Evolutionary conservation across 352 stramenopile genomes (phyloP).

Genomic region (Phytophthora parvispora): DNA sequence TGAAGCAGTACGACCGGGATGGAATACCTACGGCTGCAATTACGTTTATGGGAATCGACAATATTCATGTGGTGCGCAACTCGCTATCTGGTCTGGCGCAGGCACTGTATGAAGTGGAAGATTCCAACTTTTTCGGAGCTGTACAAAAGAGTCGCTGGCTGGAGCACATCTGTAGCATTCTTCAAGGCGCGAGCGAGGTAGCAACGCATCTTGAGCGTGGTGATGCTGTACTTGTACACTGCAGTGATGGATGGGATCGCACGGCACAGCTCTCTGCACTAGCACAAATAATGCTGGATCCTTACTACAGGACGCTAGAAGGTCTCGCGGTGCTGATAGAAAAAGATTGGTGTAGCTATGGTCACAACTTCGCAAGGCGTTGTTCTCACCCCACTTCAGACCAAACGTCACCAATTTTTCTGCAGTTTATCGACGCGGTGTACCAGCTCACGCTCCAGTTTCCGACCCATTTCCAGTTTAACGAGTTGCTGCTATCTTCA

Average conservation of each 20-base stretch:
- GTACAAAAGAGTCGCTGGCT: constrained; percentile 89
- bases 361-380: constrained; percentile 90
- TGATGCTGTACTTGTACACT: constrained; percentile 85
- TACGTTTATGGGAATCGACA: constrained; percentile 91
- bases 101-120: constrained; percentile 86
- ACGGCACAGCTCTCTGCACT: constrained; percentile 82
- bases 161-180: constrained; percentile 83
- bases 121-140: constrained; percentile 89
- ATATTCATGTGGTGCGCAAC: constrained; percentile 88
- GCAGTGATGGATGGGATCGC: constrained; percentile 89
- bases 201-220: constrained; percentile 80
- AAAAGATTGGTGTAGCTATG: constrained; percentile 92
- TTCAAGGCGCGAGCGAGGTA: constrained; percentile 81
- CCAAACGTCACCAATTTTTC: constrained; percentile 98
- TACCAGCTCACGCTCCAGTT: constrained; percentile 98
- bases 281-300: constrained; percentile 88
- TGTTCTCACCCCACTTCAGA: constrained; percentile 87
- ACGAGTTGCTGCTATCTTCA: constrained; percentile 93
- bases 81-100: constrained; percentile 78
- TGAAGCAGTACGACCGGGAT: constrained; percentile 89
- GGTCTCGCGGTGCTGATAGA: constrained; percentile 55
- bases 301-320: constrained; percentile 82
- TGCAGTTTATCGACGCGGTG: constrained; percentile 99
- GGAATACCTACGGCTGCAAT: constrained; percentile 76
- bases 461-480: constrained; percentile 99